Evolutionary conservation across 371 early-diverging fungal species (phyloP).

Genomic region (Apophysomyces elegans): DNA sequence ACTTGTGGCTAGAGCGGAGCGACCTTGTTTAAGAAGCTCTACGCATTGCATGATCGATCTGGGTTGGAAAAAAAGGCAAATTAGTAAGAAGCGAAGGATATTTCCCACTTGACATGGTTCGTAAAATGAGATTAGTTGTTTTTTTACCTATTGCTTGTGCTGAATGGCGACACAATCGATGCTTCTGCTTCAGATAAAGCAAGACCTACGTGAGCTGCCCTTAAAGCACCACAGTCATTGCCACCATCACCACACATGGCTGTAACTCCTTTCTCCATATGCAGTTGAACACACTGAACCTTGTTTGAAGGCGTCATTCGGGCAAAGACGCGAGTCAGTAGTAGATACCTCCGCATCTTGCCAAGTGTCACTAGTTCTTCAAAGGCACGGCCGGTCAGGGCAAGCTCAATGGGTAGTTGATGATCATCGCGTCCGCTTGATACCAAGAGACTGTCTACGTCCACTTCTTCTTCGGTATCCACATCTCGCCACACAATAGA

Average conservation of each 20-base stretch:
- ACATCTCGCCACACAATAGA: constrained; percentile 57
- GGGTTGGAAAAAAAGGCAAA: constrained; percentile 31
- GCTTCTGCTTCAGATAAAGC: constrained; percentile 83
- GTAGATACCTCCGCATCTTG: constrained; percentile 48
- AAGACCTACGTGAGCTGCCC: constrained; percentile 89
- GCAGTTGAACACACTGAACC: constrained; percentile 69
- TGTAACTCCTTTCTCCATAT: constrained; percentile 76
- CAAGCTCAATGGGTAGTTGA: constrained; percentile 60
- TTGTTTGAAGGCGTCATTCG: constrained; percentile 84
- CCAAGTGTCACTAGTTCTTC: constrained; percentile 43
- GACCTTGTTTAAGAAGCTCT: constrained; percentile 72
- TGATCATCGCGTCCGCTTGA: constrained; percentile 34
- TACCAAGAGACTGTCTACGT: constrained; percentile 35
- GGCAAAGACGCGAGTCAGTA: constrained; percentile 71
- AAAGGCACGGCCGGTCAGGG: constrained; percentile 76
- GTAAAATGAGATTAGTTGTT: neutral
- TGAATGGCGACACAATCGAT: constrained; percentile 86
- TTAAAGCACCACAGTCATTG: constrained; percentile 94
- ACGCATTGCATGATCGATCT: constrained; percentile 75
- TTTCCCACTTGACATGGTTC: no score
- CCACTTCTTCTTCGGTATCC: constrained; percentile 48
- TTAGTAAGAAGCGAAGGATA: no score
- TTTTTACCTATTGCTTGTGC: constrained; percentile 44
- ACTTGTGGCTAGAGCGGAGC: constrained; percentile 76
- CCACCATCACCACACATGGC: constrained; percentile 97